Evolutionary conservation across 257 asterid genomes (phyloP), one percentile per base, ranked within the genome.

Genomic region (Petrea volubilis): DNA sequence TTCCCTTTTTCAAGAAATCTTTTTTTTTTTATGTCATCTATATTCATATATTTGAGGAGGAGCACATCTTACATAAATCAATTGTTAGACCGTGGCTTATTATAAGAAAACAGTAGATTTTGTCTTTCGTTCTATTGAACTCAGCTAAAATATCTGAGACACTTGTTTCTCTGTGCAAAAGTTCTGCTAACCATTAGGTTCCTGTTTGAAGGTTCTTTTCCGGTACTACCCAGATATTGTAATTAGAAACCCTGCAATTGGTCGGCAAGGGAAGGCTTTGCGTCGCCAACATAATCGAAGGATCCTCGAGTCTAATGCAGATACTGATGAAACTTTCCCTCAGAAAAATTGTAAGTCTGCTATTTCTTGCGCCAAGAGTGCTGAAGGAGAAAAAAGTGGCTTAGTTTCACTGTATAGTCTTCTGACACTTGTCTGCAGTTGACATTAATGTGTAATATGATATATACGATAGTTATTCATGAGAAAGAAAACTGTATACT

Each of bases 261-360:
- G 97, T 72, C 98, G 96, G 60, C 98, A 86, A 74, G 97, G 97
- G 72, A 91, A 93, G 88, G 91, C 97, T 82, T 75, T 93, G 68
- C 96, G 97, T 56, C 96, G 97, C 82, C 92, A 87, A 50, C 95
- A 87, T 67, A 78, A 83, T 61, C 84, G 80, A 67, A 87, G 88
- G 79, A 78, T 78, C 79, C 82, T 82, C 73, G 93, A 84, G 82
- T 80, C 89, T 64, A 73, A 68, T 59, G 81, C 76, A 70, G 78
- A 78, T 59, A 50, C 40, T 47, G 68, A 79, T 74, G 71, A 75
- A 73, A 65, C 78, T 62, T 62, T 69, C 38, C 55, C 52, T 40
- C 51, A 41, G 64, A 76, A 70, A 61, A 67, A 67, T 56, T 64
- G 43, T 46, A 61, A 55, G 80, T 21, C 55, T 55, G 56, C 65